A percentile compares a stretch with the other conserved stretches of the same genome.
Evolutionary conservation across 257 asterid species (phyloP).

Genomic region (Fraxinus americana): DNA sequence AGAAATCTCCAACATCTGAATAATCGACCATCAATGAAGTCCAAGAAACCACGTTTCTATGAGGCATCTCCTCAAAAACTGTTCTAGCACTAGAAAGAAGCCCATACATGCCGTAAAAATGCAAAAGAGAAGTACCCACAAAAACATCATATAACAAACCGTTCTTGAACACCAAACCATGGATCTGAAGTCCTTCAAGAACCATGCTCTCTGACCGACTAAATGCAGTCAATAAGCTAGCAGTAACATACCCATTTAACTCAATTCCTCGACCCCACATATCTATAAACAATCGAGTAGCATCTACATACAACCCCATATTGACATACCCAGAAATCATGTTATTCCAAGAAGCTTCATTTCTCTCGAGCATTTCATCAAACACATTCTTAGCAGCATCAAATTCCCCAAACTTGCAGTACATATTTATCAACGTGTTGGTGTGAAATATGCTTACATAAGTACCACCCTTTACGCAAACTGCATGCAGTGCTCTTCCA

Average conservation of each 20-base stretch:
- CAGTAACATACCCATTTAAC: conserved; percentile 55
- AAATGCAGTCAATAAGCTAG: conserved; percentile 73
- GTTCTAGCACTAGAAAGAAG: conserved; percentile 46
- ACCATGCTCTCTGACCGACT: conserved; percentile 65
- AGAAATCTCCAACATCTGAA: conserved; percentile 50
- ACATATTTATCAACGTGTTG: conserved; percentile 67
- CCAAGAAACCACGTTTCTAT: conserved; percentile 89
- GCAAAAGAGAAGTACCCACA: conserved; percentile 77
- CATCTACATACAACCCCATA: conserved; percentile 47
- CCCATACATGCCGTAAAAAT: conserved; percentile 76
- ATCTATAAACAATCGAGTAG: conserved; percentile 52
- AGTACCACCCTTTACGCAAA: conserved; percentile 49
- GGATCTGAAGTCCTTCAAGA: conserved; percentile 67
- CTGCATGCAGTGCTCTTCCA: conserved; percentile 64
- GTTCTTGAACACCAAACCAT: conserved; percentile 67
- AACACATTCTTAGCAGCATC: conserved; percentile 61
- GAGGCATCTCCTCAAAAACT: conserved; percentile 72
- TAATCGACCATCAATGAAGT: conserved; percentile 83
- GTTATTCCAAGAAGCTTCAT: conserved; percentile 80
- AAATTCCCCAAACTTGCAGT: conserved; percentile 48
- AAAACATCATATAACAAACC: conserved; percentile 62
- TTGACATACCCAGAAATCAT: conserved; percentile 77
- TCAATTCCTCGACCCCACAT: conserved; percentile 61
- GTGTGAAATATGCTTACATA: conserved; percentile 55
- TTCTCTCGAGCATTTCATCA: conserved; percentile 67